A percentile compares a stretch with the other conserved stretches of the same genome.
phyloP scores from a whole-genome alignment of 1,284 basidiomycete genomes.

The Malassezia vespertilionis region DNA sequence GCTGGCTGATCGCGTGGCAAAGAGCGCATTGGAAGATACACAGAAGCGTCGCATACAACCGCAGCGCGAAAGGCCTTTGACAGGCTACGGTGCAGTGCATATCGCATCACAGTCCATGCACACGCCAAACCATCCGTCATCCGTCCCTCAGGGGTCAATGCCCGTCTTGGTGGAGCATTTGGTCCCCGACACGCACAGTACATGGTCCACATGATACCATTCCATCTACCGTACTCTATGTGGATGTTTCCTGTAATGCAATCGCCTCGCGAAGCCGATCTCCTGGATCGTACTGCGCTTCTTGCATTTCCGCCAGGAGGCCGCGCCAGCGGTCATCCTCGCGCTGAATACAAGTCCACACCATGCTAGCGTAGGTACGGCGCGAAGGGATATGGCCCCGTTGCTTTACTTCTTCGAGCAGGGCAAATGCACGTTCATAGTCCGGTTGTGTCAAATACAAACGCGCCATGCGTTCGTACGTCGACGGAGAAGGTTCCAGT shows the following conservation, averaged over 20 bases:
- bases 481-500: slow-evolving; percentile 17
- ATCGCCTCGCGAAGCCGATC: slow-evolving; percentile 4
- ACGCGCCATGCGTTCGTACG: slow-evolving; percentile 30
- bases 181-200: neutral
- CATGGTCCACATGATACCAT: slow-evolving; percentile 11
- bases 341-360: slow-evolving; percentile 24
- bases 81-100: neutral
- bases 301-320: slow-evolving; percentile 26
- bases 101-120: slow-evolving; percentile 7
- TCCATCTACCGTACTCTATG: neutral
- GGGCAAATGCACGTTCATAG: slow-evolving; percentile 30
- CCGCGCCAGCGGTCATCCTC: slow-evolving; percentile 25
- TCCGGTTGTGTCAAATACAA: slow-evolving; percentile 21
- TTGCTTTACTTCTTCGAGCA: slow-evolving; percentile 30
- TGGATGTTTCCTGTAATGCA: neutral
- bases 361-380: slow-evolving; percentile 27
- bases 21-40: neutral
- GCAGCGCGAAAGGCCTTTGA: too few species aligned
- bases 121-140: slow-evolving; percentile 9
- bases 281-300: slow-evolving; percentile 19
- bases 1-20: neutral
- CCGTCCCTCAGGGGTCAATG: neutral
- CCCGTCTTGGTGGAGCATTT: slow-evolving; percentile 12
- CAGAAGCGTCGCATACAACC: neutral
- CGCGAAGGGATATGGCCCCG: slow-evolving; percentile 20